Percentiles rank a stretch among this genome's conserved stretches.
Evolutionary conservation across 495 filamentous ascomycete species (phyloP).

Genomic region (Tuber borchii): DNA sequence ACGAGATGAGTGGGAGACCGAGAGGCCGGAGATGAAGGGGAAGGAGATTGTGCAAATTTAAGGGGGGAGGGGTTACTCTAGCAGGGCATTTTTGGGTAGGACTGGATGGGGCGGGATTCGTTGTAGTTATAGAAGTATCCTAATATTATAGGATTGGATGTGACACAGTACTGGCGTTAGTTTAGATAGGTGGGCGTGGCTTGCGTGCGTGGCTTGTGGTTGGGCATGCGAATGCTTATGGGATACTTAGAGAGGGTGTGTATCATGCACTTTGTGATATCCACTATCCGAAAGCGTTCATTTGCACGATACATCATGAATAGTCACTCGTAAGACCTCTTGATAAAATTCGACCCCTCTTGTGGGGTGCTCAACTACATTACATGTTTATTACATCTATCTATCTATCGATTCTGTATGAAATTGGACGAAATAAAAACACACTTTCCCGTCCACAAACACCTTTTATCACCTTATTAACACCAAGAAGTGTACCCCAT

Average conservation of each 20-base stretch:
- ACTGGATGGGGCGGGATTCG: not conserved
- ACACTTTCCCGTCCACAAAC: not conserved
- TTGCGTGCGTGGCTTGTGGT: not conserved
- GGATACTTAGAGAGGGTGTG: not conserved
- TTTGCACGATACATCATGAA: not conserved
- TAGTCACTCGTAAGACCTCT: not conserved
- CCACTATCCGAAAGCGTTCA: not conserved
- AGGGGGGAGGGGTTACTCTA: not conserved
- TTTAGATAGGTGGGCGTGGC: not conserved
- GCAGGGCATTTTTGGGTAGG: not conserved
- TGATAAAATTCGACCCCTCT: too few species aligned
- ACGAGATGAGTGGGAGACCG: slow-evolving; percentile 88
- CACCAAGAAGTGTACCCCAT: not conserved
- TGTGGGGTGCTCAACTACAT: too few species aligned
- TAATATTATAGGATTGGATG: not conserved
- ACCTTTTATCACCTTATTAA: not conserved
- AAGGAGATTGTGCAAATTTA: slow-evolving; percentile 80
- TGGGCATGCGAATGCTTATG: not conserved
- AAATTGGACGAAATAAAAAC: not conserved
- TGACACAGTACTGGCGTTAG: not conserved
- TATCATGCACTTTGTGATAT: not conserved
- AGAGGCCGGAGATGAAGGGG: slow-evolving; percentile 80
- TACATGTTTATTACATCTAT: too few species aligned
- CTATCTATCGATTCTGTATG: not conserved
- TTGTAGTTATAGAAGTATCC: not conserved